Evolutionary conservation across 106 monocot species (phyloP), one percentile per base, ranked within the genome.

Genomic region (Acorus gramineus): DNA sequence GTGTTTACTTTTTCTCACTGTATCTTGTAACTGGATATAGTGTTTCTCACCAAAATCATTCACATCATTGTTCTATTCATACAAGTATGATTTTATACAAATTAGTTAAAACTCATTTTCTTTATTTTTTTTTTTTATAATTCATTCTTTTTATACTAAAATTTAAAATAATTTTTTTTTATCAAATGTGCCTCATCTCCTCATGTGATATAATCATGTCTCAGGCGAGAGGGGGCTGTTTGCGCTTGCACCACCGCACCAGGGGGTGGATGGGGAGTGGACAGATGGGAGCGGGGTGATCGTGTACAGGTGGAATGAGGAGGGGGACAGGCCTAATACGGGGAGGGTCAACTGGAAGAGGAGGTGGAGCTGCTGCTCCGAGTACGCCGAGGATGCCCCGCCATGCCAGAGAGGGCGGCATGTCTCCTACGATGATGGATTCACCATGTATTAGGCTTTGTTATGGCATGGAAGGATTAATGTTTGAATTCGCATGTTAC

Each of bases 191-290:
- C 28, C 28, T n/a, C 47, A 45, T 42, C 56, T 67, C 54, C 8
- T 47, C 7, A 11, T 50, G 66, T 12, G 11, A 4, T 2, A 5
- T 42, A 61, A 55, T 64, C 6, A 5, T 52, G 7, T 61, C 62
- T 53, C 64, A 84, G 91, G 86, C 5, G 84, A 92, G 60, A 86
- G 59, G 48, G 91, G 84, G 42, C 55, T 92, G 45, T 76, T 79
- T 63, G 72, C 91, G 9, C 60, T 76, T 49, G 74, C 86, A n/a
- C 91, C 91, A n/a, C 86, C 91, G 6, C 86, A 92, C 65, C 91
- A 86, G 64, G 91, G 91, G 52, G 77, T 92, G 47, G 91, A 92
- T 53, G 91, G 91, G 4, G 91, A 92, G 57, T 92, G 91, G 91
- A 92, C 71, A 13, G 91, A 92, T 56, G 69, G 63, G 63, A 91